phyloP scores from a whole-genome alignment of 371 early-diverging fungal genomes.

The Smittium culicis region DNA sequence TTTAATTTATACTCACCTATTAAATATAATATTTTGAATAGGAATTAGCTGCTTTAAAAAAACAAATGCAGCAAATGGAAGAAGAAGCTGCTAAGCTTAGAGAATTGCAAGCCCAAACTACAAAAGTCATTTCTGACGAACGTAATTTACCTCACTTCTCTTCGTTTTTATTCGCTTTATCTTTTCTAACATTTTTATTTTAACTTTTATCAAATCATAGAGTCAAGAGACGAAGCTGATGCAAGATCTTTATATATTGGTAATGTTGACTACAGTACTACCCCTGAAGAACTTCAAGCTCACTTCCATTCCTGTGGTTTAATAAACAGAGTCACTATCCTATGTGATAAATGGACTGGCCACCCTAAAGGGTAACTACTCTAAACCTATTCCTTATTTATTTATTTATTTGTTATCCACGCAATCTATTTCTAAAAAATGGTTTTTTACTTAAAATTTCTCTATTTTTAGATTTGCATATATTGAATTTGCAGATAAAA shows the following conservation, averaged over 20 bases:
- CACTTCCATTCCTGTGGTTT: conserved; percentile 94
- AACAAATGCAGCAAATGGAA: conserved; percentile 82
- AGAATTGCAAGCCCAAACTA: conserved; percentile 78
- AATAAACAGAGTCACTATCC: conserved; percentile 90
- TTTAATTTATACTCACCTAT: not conserved
- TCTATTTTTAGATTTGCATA: conserved; percentile 54
- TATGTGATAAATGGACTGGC: conserved; percentile 87
- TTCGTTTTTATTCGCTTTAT: not conserved
- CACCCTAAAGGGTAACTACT: conserved; percentile 84
- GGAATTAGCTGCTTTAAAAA: conserved; percentile 74
- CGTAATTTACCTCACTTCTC: conserved; percentile 10
- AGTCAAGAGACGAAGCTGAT: conserved; percentile 60
- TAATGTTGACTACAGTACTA: conserved; percentile 89
- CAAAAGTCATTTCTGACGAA: conserved; percentile 53
- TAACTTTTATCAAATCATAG: not conserved
- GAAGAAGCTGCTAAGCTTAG: conserved; percentile 86
- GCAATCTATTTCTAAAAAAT: too few species aligned
- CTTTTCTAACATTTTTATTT: not conserved
- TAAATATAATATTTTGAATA: not conserved
- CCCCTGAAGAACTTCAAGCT: conserved; percentile 91
- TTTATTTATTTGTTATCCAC: too few species aligned
- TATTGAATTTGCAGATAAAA: conserved; percentile 85
- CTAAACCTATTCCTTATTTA: too few species aligned
- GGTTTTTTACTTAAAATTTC: too few species aligned
- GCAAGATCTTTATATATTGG: conserved; percentile 88